Evolutionary conservation across 1,284 basidiomycete species (phyloP), one percentile per base, ranked within the genome.

Genomic region (Pterulicium gracile): DNA sequence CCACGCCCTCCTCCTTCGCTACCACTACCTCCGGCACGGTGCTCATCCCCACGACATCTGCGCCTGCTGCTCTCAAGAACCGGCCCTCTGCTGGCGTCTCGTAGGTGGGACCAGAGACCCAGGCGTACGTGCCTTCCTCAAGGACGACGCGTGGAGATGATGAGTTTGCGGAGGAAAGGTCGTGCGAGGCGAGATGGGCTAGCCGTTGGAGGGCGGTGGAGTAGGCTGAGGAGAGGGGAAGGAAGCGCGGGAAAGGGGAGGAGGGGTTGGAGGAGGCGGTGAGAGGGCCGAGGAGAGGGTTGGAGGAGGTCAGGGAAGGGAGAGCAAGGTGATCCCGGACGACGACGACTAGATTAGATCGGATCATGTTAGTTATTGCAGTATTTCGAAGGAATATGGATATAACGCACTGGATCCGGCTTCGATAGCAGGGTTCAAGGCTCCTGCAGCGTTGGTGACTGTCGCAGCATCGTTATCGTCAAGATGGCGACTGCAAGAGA

Each of bases 21-120:
- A 79, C 84, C 15, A 91, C 66, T n/a, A 91, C 87, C 64, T 92
- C 88, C 0, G 88, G 88, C n/a, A 91, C 75, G 0, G 89, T 92
- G 53, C 83, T 88, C 88, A 92, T 91, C 2, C 88, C 88, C 1
- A 91, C 88, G 4, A 89, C 83, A 55, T 89, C 87, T 2, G 79
- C 87, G 3, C 87, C 88, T 0, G 74, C 75, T n/a, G 62, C 62
- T 18, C 84, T 67, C 43, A 90, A 62, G 58, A 88, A 77, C 39
- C 77, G 67, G n/a, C 87, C 87, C 55, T 90, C 87, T 0, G 84
- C 85, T 1, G 84, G 77, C 0, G 84, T 85, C 63, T 92, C 89
- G 60, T 91, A 92, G 3, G 85, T 84, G 1, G 88, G 88, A 0
- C 86, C 87, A 20, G 77, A 73, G 34, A 92, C 89, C 83, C 88